Evolutionary conservation across 2,329 filamentous ascomycete genomes (phyloP), one percentile per base, ranked within the genome.

Genomic region (Biscogniauxia mediterranea): DNA sequence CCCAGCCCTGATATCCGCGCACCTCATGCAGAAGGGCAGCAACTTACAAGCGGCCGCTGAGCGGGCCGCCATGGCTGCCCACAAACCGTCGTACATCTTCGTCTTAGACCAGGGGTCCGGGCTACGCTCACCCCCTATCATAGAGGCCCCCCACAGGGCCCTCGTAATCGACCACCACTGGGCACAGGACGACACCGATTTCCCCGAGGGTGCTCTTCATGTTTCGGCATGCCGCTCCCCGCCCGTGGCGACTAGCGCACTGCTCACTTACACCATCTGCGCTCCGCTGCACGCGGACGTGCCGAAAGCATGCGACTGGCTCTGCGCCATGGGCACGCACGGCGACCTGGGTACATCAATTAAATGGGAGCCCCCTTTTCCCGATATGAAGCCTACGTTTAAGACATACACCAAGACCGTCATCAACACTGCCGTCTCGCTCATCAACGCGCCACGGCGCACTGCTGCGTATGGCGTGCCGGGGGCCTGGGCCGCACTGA

Each of bases 131-230:
- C 80, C 80, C 4, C 80, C 85, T 1, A 72, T 90, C 11, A 78
- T 87, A 21, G 78, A 84, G 42, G 65, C 68, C 1, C 71, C 78
- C 0, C 79, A 84, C 55, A 81, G 78, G 55, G 81, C 80, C 1
- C 73, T 90, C 3, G 75, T 91, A 13, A 86, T 90, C 61, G 88
- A 90, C 67, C 87, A 90, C 62, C 88, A 90, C 69, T 78, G 84
- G 62, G 80, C 82, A n/a, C 60, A 74, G 11, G 75, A 75, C 3
- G 77, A 81, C 8, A 32, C 28, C 7, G 83, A 85, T 52, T 89
- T 89, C 61, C 88, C 88, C 0, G 61, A 80, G 54, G 76, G 75
- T 11, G 76, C 84, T 0, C 69, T 80, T 51, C 82, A 86, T 57
- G 82, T 89, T 13, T 88, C 85, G 0, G 86, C 87, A 0, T 88